A percentile compares a stretch with the other conserved stretches of the same genome.
phyloP scores from a whole-genome alignment of 1,139 yeast species.

The Nakaseomyces nivariensis region DNA sequence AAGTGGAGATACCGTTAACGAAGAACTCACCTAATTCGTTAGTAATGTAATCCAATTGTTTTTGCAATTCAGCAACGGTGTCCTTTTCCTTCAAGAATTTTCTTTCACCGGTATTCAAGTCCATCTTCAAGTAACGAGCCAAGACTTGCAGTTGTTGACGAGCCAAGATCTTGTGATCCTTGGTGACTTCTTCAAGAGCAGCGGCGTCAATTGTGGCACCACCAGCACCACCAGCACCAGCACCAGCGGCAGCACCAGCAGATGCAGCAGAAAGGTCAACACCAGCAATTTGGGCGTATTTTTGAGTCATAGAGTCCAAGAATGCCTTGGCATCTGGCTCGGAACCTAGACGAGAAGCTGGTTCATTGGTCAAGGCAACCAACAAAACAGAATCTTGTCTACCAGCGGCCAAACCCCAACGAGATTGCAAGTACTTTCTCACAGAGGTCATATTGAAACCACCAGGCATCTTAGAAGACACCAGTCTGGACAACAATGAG shows the following conservation, averaged over 20 bases:
- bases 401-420: slow-evolving; percentile 87
- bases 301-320: slow-evolving; percentile 71
- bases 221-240: slow-evolving; percentile 56
- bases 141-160: slow-evolving; percentile 91
- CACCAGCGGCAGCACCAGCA: slow-evolving; percentile 41
- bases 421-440: slow-evolving; percentile 79
- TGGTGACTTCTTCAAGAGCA: slow-evolving; percentile 87
- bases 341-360: slow-evolving; percentile 73
- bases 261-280: slow-evolving; percentile 63
- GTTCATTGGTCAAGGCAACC: slow-evolving; percentile 79
- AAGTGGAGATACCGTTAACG: slow-evolving; percentile 84
- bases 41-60: slow-evolving; percentile 86
- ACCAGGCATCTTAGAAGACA: slow-evolving; percentile 98
- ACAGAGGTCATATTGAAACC: slow-evolving; percentile 89
- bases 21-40: slow-evolving; percentile 93
- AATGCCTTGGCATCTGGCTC: slow-evolving; percentile 86
- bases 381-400: slow-evolving; percentile 88
- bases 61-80: slow-evolving; percentile 72
- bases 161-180: slow-evolving; percentile 82
- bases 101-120: slow-evolving; percentile 84
- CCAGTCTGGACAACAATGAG: slow-evolving; percentile 78
- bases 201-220: slow-evolving; percentile 93
- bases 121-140: slow-evolving; percentile 90
- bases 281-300: slow-evolving; percentile 78
- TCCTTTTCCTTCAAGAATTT: slow-evolving; percentile 79